phyloP scores from a whole-genome alignment of 345 rosid species.

The Clarkia xantiana region DNA sequence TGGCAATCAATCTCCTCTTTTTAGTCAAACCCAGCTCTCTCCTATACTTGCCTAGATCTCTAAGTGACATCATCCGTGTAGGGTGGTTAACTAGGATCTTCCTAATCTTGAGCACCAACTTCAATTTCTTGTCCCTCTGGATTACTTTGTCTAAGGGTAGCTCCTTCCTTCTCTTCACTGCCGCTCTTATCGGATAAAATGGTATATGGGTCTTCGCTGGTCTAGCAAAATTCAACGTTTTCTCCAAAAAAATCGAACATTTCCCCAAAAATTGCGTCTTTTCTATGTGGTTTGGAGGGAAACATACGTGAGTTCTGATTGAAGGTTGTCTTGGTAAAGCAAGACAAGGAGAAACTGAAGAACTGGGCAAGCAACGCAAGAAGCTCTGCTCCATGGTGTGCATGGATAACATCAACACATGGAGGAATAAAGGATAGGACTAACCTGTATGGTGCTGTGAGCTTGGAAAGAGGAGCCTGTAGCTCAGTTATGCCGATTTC shows the following conservation, averaged over 20 bases:
- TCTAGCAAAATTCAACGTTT: constrained; percentile 15
- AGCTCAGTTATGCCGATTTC: no score
- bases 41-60: constrained; percentile 62
- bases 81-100: constrained; percentile 77
- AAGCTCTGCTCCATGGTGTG: constrained; percentile 4
- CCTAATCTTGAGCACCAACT: constrained; percentile 62
- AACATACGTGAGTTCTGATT: not conserved
- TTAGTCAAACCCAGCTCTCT: constrained; percentile 59
- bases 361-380: constrained; percentile 2
- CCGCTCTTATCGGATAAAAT: constrained; percentile 61
- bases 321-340: not conserved
- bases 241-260: constrained; percentile 29
- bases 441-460: no score
- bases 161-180: constrained; percentile 94
- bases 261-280: constrained; percentile 40
- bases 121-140: constrained; percentile 84
- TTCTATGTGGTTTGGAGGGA: not conserved
- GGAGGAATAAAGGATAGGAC: not conserved
- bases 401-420: not conserved
- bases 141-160: constrained; percentile 75
- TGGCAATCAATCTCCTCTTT: constrained; percentile 64
- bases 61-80: constrained; percentile 63
- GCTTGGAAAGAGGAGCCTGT: no score
- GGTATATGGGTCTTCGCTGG: constrained; percentile 22
- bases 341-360: not conserved